phyloP scores from a whole-genome alignment of 2,329 filamentous ascomycete genomes.

The Chalaropsis ovoidea region DNA sequence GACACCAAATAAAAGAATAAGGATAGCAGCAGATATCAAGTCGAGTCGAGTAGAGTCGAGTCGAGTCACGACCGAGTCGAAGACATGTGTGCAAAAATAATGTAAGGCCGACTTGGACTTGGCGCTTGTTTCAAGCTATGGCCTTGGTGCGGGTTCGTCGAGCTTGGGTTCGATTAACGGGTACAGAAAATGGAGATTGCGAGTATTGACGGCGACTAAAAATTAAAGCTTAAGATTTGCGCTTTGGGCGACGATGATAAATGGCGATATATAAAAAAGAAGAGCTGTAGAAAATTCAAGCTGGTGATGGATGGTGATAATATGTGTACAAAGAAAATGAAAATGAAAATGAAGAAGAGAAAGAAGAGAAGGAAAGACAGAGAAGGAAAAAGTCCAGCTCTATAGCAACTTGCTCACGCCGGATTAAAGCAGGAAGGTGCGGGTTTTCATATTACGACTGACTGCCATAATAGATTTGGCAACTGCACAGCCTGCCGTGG shows the following conservation, averaged over 20 bases:
- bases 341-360: constrained; percentile 35
- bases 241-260: constrained; percentile 28
- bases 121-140: constrained; percentile 7
- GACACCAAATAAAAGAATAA: neutral
- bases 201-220: neutral
- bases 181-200: neutral
- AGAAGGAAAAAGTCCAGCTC: constrained; percentile 1
- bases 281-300: no score
- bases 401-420: neutral
- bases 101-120: neutral
- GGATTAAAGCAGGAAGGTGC: neutral
- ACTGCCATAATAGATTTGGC: neutral
- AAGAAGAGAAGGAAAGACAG: constrained; percentile 30
- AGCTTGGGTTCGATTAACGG: neutral
- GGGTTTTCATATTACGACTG: neutral
- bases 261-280: constrained; percentile 26
- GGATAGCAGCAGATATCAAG: neutral
- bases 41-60: neutral
- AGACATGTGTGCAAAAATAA: neutral
- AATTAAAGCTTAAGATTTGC: neutral
- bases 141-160: neutral
- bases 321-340: constrained; percentile 26
- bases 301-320: neutral
- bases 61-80: neutral
- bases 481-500: constrained; percentile 9